These are phyloP conservation scores for Crucihimalaya himalaica DNA, from an alignment of 345 rosid genomes.

Conservation along the genomic window DNA sequence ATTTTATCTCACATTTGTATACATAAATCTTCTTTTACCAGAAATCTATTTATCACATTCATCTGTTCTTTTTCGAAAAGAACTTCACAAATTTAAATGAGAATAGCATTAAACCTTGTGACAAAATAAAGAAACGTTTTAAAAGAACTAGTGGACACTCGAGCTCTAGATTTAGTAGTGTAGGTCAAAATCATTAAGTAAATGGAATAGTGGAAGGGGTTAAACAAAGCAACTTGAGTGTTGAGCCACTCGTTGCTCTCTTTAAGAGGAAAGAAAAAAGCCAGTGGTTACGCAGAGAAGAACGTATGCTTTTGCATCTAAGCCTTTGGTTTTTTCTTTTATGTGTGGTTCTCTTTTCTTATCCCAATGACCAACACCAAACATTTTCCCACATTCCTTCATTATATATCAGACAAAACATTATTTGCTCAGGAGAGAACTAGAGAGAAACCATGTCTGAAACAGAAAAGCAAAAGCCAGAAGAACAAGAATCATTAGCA, in stretches of 20 bases:
- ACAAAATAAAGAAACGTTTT: background rate
- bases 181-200: slow-evolving; percentile 32
- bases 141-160: slow-evolving; percentile 27
- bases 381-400: slow-evolving; percentile 33
- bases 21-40: no score
- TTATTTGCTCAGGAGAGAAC: slow-evolving; percentile 5
- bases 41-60: no score
- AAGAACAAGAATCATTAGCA: slow-evolving; percentile 27
- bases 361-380: slow-evolving; percentile 47
- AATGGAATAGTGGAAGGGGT: background rate
- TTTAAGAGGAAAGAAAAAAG: slow-evolving; percentile 39
- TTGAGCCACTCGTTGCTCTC: slow-evolving; percentile 42
- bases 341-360: slow-evolving; percentile 99
- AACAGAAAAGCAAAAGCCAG: slow-evolving; percentile 41
- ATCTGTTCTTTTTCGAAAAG: no score
- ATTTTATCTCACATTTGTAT: no score
- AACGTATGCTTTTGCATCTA: slow-evolving; percentile 59
- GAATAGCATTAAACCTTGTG: no score
- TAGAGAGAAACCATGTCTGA: slow-evolving; percentile 48
- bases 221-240: slow-evolving; percentile 26
- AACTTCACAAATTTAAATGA: no score
- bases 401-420: slow-evolving; percentile 35
- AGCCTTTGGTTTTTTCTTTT: slow-evolving; percentile 63
- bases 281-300: slow-evolving; percentile 42
- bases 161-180: slow-evolving; percentile 23